phyloP scores from a whole-genome alignment of 352 stramenopile species.

The Detonula confervacea region DNA sequence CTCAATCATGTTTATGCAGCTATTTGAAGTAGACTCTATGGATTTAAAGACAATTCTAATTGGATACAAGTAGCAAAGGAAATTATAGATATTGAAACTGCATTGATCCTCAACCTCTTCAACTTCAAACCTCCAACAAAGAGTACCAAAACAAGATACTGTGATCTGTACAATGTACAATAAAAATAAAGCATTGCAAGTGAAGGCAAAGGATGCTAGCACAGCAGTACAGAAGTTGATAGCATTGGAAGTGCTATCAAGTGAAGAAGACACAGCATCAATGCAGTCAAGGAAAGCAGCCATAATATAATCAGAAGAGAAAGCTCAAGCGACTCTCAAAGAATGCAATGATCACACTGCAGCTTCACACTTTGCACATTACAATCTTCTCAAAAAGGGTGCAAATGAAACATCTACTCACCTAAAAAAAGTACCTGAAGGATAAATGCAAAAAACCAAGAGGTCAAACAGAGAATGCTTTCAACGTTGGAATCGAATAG shows the following conservation, averaged over 20 bases:
- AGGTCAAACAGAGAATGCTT: neutral
- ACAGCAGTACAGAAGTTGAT: neutral
- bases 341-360: neutral
- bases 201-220: neutral
- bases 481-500: neutral
- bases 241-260: neutral
- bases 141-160: neutral
- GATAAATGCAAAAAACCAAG: neutral
- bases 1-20: neutral
- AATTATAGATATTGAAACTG: neutral
- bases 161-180: neutral
- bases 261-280: neutral
- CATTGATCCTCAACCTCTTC: neutral
- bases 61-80: neutral
- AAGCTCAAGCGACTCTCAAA: neutral
- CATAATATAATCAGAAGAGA: neutral
- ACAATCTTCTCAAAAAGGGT: neutral
- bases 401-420: neutral
- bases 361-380: neutral
- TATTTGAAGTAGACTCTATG: neutral
- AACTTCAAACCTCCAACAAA: neutral
- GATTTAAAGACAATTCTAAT: neutral
- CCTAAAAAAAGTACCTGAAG: neutral
- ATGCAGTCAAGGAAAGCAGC: neutral
- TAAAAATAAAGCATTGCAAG: neutral